Evolutionary conservation across 768 basidiomycete genomes (phyloP).

Genomic region (Crucibulum laeve): DNA sequence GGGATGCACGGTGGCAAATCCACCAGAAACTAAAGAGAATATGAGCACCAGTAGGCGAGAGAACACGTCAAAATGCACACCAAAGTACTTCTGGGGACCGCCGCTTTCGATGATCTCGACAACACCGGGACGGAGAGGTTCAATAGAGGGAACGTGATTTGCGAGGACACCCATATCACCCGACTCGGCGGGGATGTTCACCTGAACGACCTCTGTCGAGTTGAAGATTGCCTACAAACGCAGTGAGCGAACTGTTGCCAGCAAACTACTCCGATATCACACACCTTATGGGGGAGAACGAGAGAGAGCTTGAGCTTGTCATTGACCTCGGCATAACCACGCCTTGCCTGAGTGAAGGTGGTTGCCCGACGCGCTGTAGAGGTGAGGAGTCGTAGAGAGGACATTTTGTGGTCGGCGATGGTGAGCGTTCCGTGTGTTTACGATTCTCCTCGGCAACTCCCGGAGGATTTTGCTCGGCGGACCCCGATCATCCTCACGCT

Average conservation of each 20-base stretch:
- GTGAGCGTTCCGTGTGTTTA: constrained; percentile 33
- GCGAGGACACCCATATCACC: constrained; percentile 99
- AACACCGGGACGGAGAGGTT: constrained; percentile 90
- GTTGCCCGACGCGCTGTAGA: constrained; percentile 60
- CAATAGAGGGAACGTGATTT: constrained; percentile 97
- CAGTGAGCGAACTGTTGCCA: constrained; percentile 3
- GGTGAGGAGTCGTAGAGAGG: constrained; percentile 68
- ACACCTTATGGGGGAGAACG: constrained; percentile 92
- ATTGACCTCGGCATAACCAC: constrained; percentile 89
- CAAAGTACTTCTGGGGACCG: constrained; percentile 93
- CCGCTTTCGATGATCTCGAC: constrained; percentile 89
- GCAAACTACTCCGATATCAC: constrained; percentile 18
- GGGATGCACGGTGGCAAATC: constrained; percentile 96
- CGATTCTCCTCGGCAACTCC: constrained; percentile 15
- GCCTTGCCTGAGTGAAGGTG: constrained; percentile 48
- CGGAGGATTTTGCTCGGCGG: background rate
- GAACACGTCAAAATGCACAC: constrained; percentile 43
- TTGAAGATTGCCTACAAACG: constrained; percentile 76
- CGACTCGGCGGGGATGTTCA: constrained; percentile 89
- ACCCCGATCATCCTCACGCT: too few species aligned
- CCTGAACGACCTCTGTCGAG: constrained; percentile 90
- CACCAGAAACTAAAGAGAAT: constrained; percentile 71
- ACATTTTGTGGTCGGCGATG: constrained; percentile 47
- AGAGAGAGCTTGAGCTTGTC: constrained; percentile 93
- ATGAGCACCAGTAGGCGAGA: constrained; percentile 3